phyloP scores from a whole-genome alignment of 2,329 filamentous ascomycete species.

The Rasamsonia emersonii region DNA sequence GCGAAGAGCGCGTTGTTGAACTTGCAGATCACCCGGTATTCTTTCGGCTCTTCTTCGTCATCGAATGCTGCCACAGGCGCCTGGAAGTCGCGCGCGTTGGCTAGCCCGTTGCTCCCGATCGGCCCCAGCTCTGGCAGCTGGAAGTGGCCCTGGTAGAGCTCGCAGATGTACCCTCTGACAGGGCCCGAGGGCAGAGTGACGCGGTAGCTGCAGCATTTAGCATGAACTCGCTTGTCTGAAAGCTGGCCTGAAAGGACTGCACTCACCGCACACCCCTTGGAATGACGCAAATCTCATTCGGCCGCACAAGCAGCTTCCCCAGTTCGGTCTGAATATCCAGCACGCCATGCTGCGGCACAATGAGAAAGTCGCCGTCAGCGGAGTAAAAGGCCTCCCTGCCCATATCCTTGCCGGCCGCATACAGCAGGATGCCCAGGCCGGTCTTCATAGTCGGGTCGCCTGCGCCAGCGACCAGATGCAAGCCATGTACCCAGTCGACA shows the following conservation, averaged over 20 bases:
- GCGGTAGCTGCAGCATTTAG: constrained; percentile 43
- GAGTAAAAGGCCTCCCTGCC: constrained; percentile 72
- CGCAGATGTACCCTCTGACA: constrained; percentile 64
- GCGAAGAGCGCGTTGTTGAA: constrained; percentile 60
- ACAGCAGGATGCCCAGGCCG: constrained; percentile 73
- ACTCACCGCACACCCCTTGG: constrained; percentile 57
- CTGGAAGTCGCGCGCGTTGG: constrained; percentile 68
- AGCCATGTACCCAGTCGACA: constrained; percentile 58
- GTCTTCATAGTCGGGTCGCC: constrained; percentile 72
- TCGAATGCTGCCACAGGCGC: constrained; percentile 61
- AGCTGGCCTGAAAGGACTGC: background rate
- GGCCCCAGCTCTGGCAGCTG: constrained; percentile 63
- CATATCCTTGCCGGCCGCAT: constrained; percentile 73
- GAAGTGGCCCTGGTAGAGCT: constrained; percentile 66
- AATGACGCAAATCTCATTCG: constrained; percentile 69
- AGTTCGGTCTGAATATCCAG: constrained; percentile 72
- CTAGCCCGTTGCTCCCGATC: constrained; percentile 66
- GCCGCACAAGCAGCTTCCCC: constrained; percentile 64
- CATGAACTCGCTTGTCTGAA: no score
- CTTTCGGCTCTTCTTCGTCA: constrained; percentile 41
- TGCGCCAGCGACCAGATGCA: constrained; percentile 67
- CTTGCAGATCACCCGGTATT: constrained; percentile 53
- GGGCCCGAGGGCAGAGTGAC: constrained; percentile 56
- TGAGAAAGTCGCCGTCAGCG: constrained; percentile 68
- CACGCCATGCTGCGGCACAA: constrained; percentile 65